Evolutionary conservation across 2,329 filamentous ascomycete genomes (phyloP).

Genomic region (Penicillium sp.): DNA sequence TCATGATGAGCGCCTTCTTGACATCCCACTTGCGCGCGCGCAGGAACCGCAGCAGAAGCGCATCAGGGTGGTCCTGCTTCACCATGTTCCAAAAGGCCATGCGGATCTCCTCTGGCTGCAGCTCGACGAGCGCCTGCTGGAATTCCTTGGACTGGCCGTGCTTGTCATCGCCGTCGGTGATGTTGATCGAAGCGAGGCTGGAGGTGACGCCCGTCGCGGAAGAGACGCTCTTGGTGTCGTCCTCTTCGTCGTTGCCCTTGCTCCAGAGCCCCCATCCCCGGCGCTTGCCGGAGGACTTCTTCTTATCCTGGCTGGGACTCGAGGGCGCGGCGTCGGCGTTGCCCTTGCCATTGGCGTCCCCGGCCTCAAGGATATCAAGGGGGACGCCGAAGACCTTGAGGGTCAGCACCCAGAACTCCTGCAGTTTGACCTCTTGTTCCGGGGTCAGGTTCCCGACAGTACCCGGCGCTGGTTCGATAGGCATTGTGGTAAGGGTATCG

Average conservation of each 20-base stretch:
- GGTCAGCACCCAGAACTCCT: slow-evolving; percentile 78
- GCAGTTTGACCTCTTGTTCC: slow-evolving; percentile 85
- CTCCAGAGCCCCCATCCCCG: slow-evolving; percentile 65
- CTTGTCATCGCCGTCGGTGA: slow-evolving; percentile 74
- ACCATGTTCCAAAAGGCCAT: slow-evolving; percentile 88
- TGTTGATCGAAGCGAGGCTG: slow-evolving; percentile 38
- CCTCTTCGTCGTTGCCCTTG: slow-evolving; percentile 55
- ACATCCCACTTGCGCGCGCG: slow-evolving; percentile 95
- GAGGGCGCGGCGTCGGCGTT: slow-evolving; percentile 18
- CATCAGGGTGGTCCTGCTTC: slow-evolving; percentile 93
- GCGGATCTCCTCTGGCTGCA: slow-evolving; percentile 76
- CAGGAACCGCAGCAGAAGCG: slow-evolving; percentile 76
- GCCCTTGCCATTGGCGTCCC: slow-evolving; percentile 14
- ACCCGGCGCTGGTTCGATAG: slow-evolving; percentile 51
- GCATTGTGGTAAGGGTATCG: slow-evolving; percentile 40
- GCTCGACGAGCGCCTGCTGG: slow-evolving; percentile 74
- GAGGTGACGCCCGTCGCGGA: slow-evolving; percentile 43
- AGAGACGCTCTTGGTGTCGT: slow-evolving; percentile 34
- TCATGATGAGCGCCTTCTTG: slow-evolving; percentile 88
- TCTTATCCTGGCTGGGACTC: slow-evolving; percentile 47
- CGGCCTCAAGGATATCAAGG: slow-evolving; percentile 28
- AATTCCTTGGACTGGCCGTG: slow-evolving; percentile 88
- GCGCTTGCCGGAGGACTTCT: slow-evolving; percentile 69
- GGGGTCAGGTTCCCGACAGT: slow-evolving; percentile 83
- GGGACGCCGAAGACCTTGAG: slow-evolving; percentile 73